These are phyloP conservation scores for Didymellaceae sp. DNA, from an alignment of 2,329 filamentous ascomycete genomes.

Conservation along the genomic window DNA sequence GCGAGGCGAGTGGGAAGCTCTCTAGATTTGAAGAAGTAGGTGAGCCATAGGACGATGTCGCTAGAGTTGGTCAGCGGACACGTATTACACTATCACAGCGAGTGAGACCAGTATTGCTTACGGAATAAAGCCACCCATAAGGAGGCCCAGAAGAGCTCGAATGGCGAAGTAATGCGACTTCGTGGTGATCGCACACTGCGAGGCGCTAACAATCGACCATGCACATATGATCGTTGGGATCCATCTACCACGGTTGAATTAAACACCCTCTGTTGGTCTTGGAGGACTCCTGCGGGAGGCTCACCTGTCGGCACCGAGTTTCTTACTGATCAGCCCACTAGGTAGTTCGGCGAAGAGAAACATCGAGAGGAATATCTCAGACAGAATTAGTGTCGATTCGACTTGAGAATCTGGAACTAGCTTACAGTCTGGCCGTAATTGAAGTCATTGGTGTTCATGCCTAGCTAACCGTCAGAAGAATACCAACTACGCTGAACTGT, in stretches of 20 bases:
- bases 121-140: conserved; percentile 45
- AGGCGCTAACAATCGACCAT: conserved; percentile 47
- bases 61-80: too few relatives aligned
- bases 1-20: conserved; percentile 52
- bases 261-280: neutral
- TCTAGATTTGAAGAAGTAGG: conserved; percentile 51
- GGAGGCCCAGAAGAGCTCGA: conserved; percentile 50
- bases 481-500: neutral
- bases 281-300: neutral
- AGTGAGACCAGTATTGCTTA: too few relatives aligned
- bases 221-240: conserved; percentile 47
- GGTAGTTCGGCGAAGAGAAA: conserved; percentile 59
- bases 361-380: conserved; percentile 41
- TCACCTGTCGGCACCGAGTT: conserved; percentile 54
- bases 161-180: conserved; percentile 48
- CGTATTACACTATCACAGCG: too few relatives aligned
- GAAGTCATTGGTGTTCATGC: conserved; percentile 41
- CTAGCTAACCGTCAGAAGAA: conserved; percentile 19
- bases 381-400: conserved; percentile 2
- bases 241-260: conserved; percentile 27
- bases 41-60: conserved; percentile 51
- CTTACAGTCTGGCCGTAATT: conserved; percentile 50
- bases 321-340: conserved; percentile 59
- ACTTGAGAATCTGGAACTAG: neutral
- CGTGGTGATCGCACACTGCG: conserved; percentile 45